These are phyloP conservation scores for Sarocladiaceae sp. DNA, from an alignment of 2,329 filamentous ascomycete genomes.

Conservation along the genomic window DNA sequence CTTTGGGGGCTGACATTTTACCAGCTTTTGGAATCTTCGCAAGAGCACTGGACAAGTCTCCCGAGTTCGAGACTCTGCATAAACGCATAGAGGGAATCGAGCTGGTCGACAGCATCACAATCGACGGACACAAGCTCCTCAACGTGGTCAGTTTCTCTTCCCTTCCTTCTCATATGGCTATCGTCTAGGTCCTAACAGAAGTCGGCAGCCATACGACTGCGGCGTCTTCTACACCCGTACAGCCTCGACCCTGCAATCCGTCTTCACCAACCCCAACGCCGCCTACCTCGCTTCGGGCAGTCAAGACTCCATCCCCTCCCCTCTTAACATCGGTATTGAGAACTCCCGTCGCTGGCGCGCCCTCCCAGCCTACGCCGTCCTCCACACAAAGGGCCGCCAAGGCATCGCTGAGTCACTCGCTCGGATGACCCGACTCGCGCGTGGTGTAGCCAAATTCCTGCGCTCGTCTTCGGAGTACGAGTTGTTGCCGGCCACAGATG, in stretches of 20 bases:
- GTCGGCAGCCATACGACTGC: conserved; percentile 70
- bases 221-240: conserved; percentile 80
- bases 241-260: conserved; percentile 45
- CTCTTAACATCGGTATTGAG: conserved; percentile 80
- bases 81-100: conserved; percentile 58
- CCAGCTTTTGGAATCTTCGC: conserved; percentile 79
- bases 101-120: conserved; percentile 78
- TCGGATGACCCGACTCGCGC: conserved; percentile 65
- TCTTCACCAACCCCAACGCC: conserved; percentile 81
- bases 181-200: not conserved
- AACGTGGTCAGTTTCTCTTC: conserved; percentile 60
- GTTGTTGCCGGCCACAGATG: conserved; percentile 59
- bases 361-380: conserved; percentile 77
- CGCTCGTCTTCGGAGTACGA: conserved; percentile 56
- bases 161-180: not conserved
- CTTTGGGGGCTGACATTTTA: not conserved
- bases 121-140: conserved; percentile 85
- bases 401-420: conserved; percentile 66
- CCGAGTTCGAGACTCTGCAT: conserved; percentile 50
- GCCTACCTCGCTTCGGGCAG: conserved; percentile 58
- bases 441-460: conserved; percentile 60
- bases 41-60: conserved; percentile 51
- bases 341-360: conserved; percentile 89
- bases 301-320: conserved; percentile 56
- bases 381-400: conserved; percentile 64